phyloP scores from a whole-genome alignment of 345 rosid genomes.

The Iberis pinnata region DNA sequence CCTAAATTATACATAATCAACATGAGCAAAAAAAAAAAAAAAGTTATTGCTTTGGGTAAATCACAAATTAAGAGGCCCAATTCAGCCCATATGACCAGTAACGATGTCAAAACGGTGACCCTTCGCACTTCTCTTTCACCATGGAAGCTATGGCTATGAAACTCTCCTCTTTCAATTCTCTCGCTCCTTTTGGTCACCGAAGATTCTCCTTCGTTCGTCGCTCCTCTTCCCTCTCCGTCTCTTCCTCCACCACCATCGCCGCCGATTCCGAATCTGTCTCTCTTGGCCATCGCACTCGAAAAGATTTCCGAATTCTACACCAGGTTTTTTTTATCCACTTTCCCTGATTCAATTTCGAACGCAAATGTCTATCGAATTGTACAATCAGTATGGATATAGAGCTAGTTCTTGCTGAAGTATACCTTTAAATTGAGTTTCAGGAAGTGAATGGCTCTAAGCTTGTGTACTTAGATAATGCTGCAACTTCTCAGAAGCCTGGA shows the following conservation, averaged over 20 bases:
- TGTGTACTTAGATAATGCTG: conserved; percentile 87
- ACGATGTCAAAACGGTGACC: too few relatives aligned
- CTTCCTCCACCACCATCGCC: conserved; percentile 29
- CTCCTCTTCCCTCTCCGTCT: conserved; percentile 27
- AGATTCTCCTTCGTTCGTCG: conserved; percentile 16
- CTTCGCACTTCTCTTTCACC: conserved; percentile 22
- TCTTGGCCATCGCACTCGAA: conserved; percentile 69
- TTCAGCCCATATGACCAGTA: too few relatives aligned
- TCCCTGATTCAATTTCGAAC: too few relatives aligned
- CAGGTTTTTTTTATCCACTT: conserved; percentile 42
- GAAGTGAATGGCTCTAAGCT: conserved; percentile 78
- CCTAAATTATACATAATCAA: too few relatives aligned
- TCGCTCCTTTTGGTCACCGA: conserved; percentile 27
- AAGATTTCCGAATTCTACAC: conserved; percentile 79
- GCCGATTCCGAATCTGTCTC: conserved; percentile 41
- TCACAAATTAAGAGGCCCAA: too few relatives aligned
- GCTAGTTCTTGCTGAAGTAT: too few relatives aligned
- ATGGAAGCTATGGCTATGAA: conserved; percentile 57
- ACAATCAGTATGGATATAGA: too few relatives aligned
- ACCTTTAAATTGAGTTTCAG: conserved; percentile 32
- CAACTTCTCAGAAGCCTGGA: conserved; percentile 88
- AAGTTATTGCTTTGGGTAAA: too few relatives aligned
- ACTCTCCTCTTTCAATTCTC: conserved; percentile 42
- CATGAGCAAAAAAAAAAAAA: too few relatives aligned
- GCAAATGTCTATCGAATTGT: too few relatives aligned